phyloP scores from a whole-genome alignment of 2,329 filamentous ascomycete species.

The Cercospora zeae-maydis region DNA sequence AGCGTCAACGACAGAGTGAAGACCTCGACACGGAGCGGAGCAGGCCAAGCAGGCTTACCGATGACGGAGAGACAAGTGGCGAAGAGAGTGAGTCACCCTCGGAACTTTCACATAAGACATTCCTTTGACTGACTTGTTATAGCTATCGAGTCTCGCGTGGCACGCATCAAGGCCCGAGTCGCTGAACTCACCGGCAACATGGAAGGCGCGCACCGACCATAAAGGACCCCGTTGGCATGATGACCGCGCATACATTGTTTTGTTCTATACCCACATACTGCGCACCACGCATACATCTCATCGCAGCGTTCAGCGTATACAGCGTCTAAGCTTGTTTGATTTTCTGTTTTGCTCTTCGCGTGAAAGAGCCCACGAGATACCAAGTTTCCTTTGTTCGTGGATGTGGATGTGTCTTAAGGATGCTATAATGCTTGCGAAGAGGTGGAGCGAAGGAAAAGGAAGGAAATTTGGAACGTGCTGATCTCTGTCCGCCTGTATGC shows the following conservation, averaged over 20 bases:
- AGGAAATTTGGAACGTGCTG: background rate
- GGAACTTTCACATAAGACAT: background rate
- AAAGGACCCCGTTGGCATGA: background rate
- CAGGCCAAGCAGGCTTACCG: conserved; percentile 56
- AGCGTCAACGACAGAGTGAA: conserved; percentile 47
- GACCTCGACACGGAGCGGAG: conserved; percentile 50
- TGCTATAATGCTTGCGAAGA: conserved; percentile 1
- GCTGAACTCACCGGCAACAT: conserved; percentile 70
- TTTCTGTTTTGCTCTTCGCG: background rate
- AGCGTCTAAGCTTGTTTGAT: conserved; percentile 1
- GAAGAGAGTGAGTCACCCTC: conserved; percentile 74
- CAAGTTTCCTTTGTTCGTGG: background rate
- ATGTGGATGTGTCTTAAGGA: background rate
- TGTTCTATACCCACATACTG: conserved; percentile 6
- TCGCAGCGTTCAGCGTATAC: conserved; percentile 11
- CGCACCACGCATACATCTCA: conserved; percentile 2
- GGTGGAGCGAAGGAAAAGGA: background rate
- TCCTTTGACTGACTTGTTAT: conserved; percentile 19
- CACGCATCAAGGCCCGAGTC: conserved; percentile 94
- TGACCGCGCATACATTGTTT: background rate
- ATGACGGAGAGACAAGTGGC: conserved; percentile 86
- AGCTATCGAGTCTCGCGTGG: conserved; percentile 95
- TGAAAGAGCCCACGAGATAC: conserved; percentile 4
- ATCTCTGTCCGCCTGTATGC: background rate
- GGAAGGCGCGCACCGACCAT: conserved; percentile 20